Evolutionary conservation across 2,329 filamentous ascomycete genomes (phyloP).

Genomic region (Cladobotryum mycophilum): DNA sequence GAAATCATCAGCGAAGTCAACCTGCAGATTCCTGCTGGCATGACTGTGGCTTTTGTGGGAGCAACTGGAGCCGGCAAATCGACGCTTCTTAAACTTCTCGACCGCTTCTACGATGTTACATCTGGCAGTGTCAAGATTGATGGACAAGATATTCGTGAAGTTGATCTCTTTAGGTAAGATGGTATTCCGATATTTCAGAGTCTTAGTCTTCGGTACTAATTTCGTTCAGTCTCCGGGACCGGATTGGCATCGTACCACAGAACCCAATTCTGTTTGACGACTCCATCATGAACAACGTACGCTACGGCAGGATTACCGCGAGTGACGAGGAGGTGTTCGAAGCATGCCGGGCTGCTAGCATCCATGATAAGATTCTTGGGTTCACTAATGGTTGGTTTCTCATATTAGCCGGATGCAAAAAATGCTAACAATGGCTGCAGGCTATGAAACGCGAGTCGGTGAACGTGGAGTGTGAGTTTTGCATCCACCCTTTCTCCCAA

Average conservation of each 20-base stretch:
- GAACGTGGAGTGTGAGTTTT: slow-evolving; percentile 42
- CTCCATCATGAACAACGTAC: slow-evolving; percentile 54
- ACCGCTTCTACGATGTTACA: slow-evolving; percentile 53
- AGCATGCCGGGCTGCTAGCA: slow-evolving; percentile 49
- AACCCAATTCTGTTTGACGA: slow-evolving; percentile 51
- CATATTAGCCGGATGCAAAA: background rate
- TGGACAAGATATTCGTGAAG: slow-evolving; percentile 49
- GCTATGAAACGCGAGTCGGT: slow-evolving; percentile 45
- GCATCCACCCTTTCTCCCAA: background rate
- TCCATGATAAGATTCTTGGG: slow-evolving; percentile 51
- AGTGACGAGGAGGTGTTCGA: slow-evolving; percentile 49
- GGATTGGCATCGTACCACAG: slow-evolving; percentile 52
- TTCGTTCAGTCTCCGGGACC: slow-evolving; percentile 39
- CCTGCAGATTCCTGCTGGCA: slow-evolving; percentile 44
- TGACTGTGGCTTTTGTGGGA: slow-evolving; percentile 54
- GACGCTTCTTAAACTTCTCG: slow-evolving; percentile 51
- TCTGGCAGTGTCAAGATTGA: slow-evolving; percentile 49
- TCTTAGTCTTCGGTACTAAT: background rate
- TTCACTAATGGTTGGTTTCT: slow-evolving; percentile 41
- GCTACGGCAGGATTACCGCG: slow-evolving; percentile 48
- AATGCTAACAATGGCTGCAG: slow-evolving; percentile 20
- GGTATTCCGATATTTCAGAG: background rate
- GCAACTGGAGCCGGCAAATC: slow-evolving; percentile 55
- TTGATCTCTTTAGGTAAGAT: slow-evolving; percentile 41
- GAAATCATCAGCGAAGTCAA: slow-evolving; percentile 49